Percentiles rank a stretch among this genome's conserved stretches.
Evolutionary conservation across 768 basidiomycete species (phyloP).

Genomic region (Leccinum truebloodii): DNA sequence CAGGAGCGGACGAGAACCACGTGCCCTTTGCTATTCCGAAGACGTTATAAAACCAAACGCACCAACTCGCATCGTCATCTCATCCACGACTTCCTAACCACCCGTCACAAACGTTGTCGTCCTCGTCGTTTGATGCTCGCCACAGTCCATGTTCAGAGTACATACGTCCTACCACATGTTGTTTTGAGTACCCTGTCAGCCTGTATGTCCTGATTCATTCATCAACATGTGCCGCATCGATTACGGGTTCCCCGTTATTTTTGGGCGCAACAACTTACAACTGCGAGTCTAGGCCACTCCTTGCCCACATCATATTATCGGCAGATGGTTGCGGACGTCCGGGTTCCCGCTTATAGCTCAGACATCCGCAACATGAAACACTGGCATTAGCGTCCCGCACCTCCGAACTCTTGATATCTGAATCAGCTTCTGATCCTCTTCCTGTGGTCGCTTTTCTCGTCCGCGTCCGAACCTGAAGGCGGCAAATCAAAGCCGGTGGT

Average conservation of each 20-base stretch:
- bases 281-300: slow-evolving; percentile 64
- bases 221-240: slow-evolving; percentile 7
- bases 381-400: slow-evolving; percentile 41
- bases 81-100: slow-evolving; percentile 81
- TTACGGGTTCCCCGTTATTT: slow-evolving; percentile 6
- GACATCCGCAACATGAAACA: slow-evolving; percentile 16
- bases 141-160: slow-evolving; percentile 90
- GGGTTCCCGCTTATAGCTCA: slow-evolving; percentile 39
- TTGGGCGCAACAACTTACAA: slow-evolving; percentile 7
- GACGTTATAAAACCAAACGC: slow-evolving; percentile 46
- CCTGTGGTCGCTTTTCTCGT: slow-evolving; percentile 86
- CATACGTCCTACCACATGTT: slow-evolving; percentile 87
- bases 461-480: slow-evolving; percentile 31
- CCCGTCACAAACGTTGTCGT: slow-evolving; percentile 70
- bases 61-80: slow-evolving; percentile 77
- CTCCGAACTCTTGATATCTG: slow-evolving; percentile 69
- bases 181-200: slow-evolving; percentile 92
- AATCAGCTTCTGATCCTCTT: slow-evolving; percentile 95
- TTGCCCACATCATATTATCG: slow-evolving; percentile 81
- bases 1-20: slow-evolving; percentile 69
- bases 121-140: slow-evolving; percentile 86
- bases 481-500: slow-evolving; percentile 66
- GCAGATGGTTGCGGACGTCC: not conserved
- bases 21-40: slow-evolving; percentile 86
- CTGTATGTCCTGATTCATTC: slow-evolving; percentile 32